Evolutionary conservation across 75 land plant species (phyloP).

Genomic region (Adiantum capillusveneris): DNA sequence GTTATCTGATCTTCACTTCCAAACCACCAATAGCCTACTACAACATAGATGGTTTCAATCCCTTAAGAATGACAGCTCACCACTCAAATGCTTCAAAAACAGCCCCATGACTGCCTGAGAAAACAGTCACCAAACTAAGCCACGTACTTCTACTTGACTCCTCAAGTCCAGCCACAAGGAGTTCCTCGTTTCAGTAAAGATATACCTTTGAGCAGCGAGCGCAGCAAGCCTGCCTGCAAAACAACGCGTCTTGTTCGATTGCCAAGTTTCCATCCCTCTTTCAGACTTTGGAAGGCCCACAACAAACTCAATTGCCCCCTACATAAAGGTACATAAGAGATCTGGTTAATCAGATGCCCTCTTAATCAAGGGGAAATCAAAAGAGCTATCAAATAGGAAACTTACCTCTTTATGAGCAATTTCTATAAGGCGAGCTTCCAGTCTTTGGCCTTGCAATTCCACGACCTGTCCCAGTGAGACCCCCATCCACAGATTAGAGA

Average conservation of each 20-base stretch:
- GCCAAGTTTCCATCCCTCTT: constrained; percentile 72
- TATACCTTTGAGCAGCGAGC: constrained; percentile 74
- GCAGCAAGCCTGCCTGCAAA: constrained; percentile 86
- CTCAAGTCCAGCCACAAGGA: too few species aligned
- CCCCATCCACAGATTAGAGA: too few species aligned
- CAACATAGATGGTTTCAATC: too few species aligned
- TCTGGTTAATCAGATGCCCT: neutral
- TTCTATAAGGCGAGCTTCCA: constrained; percentile 54
- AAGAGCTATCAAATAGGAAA: neutral
- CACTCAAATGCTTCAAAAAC: too few species aligned
- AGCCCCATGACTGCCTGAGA: too few species aligned
- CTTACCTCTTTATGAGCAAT: constrained; percentile 57
- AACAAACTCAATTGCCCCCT: constrained; percentile 92
- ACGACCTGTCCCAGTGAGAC: too few species aligned
- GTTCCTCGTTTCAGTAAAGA: too few species aligned
- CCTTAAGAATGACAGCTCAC: too few species aligned
- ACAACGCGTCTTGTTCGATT: constrained; percentile 77
- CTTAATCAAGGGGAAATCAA: neutral
- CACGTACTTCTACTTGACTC: too few species aligned
- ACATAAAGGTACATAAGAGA: neutral
- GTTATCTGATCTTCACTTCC: too few species aligned
- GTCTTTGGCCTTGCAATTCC: constrained; percentile 60
- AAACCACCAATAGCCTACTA: too few species aligned
- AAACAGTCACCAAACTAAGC: too few species aligned
- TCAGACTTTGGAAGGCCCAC: constrained; percentile 70